Evolutionary conservation across 495 filamentous ascomycete genomes (phyloP).

Genomic region (Ascobolus immersus): DNA sequence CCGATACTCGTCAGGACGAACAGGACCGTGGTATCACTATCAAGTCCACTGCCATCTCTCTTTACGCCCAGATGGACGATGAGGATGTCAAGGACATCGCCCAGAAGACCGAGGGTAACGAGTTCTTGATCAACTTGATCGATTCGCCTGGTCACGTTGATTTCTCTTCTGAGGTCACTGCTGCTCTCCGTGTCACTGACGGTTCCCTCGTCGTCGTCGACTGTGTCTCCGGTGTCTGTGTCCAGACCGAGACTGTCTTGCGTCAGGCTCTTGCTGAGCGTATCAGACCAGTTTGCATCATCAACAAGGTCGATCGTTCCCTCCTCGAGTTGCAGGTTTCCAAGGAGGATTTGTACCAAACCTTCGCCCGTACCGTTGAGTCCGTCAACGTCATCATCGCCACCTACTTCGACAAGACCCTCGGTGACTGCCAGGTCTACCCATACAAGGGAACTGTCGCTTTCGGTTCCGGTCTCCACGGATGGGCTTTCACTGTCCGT

Average conservation of each 20-base stretch:
- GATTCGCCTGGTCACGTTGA: conserved; percentile 99
- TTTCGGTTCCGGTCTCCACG: conserved; percentile 98
- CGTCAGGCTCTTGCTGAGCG: conserved; percentile 98
- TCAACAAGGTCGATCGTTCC: conserved; percentile 99
- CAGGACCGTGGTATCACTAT: conserved; percentile 99
- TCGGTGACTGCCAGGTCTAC: conserved; percentile 97
- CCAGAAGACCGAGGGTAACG: conserved; percentile 61
- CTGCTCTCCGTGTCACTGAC: conserved; percentile 97
- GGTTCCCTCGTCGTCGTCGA: conserved; percentile 99
- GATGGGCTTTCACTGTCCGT: conserved; percentile 97
- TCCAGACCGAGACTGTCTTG: conserved; percentile 98
- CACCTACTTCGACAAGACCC: conserved; percentile 89
- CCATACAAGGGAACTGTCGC: conserved; percentile 88
- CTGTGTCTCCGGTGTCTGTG: conserved; percentile 96
- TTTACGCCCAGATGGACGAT: conserved; percentile 64
- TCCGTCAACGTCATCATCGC: conserved; percentile 99
- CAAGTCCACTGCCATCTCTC: conserved; percentile 98
- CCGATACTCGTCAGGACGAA: conserved; percentile 89
- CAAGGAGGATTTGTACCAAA: conserved; percentile 99
- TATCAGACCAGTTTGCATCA: conserved; percentile 97
- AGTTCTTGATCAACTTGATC: conserved; percentile 99
- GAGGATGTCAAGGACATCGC: conserved; percentile 88
- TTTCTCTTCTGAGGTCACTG: conserved; percentile 99
- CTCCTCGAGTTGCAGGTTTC: conserved; percentile 91
- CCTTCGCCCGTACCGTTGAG: conserved; percentile 96